Base-by-base conservation (phyloP, 306 rosid genomes). In the Vigna radiata region DNA sequence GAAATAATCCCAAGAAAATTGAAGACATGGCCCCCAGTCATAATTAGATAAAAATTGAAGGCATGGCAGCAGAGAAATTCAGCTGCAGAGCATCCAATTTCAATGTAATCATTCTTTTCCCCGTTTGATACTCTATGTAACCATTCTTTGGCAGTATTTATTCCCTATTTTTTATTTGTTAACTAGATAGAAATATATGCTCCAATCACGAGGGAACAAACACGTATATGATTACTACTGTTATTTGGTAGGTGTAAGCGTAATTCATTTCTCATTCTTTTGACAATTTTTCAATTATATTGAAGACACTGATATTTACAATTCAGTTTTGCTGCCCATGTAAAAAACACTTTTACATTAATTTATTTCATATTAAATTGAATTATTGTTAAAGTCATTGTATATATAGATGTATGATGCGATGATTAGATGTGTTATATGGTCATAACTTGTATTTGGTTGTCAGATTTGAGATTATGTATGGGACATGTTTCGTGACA, bases 1-100 rank as follows among this genome's bases (percentile, higher is more conserved):
- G 53, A 54, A 60, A 60, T 31, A 69, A 52, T 59, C 69, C 31
- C 68, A 44, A 44, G 47, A 68, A 68, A 58, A 7, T 39, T 29
- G 27, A 46, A 46, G 50, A 27, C 19, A 21, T 18, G 14, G 48
- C 33, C 33, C 39, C 74, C 36, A 23, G 43, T 25, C 46, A 25
- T 27, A 43, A 53, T 68, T 43, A 55, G 60, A 43, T 68, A 58
- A 25, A 47, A 44, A 29, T 68, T 27, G 39, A 6, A 33, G 39
- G 7, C 6, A 6, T 33, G 39, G 41, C 41, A 36, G 8, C 41
- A 36, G 41, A 36, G 9, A 36, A 36, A 5, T 36, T 36, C 41
- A 7, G 41, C 8, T 36, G 41, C 41, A 6, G 39, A 33, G 1
- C 7, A 33, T 33, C 39, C 39, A 6, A 36, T 1, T 74, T 58